Evolutionary conservation across 306 rosid genomes (phyloP).

Genomic region (Alnus glutinosa): DNA sequence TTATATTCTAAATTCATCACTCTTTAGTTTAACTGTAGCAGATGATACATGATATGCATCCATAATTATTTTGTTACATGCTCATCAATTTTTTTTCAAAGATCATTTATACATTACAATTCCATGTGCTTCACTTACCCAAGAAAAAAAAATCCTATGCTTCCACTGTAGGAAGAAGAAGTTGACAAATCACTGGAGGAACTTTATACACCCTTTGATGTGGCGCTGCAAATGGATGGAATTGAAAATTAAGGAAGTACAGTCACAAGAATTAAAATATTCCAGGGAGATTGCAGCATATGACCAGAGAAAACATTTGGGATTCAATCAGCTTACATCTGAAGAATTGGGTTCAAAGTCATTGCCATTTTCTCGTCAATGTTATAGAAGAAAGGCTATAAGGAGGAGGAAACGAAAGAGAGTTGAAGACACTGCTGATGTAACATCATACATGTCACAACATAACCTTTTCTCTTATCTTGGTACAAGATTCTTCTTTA

Average conservation of each 20-base stretch:
- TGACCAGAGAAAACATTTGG: conserved; percentile 50
- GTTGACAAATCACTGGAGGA: conserved; percentile 87
- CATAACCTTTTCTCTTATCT: conserved; percentile 75
- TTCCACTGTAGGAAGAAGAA: conserved; percentile 66
- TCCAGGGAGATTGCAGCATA: conserved; percentile 55
- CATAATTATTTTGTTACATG: not conserved
- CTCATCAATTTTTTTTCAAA: conserved; percentile 1
- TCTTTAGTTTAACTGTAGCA: not conserved
- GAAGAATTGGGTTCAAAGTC: conserved; percentile 69
- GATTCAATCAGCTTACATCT: conserved; percentile 33
- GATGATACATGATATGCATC: not conserved
- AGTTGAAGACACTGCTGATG: conserved; percentile 67
- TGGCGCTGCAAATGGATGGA: conserved; percentile 97
- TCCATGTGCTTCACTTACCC: conserved; percentile 23
- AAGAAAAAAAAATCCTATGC: conserved; percentile 10
- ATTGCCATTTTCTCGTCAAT: conserved; percentile 52
- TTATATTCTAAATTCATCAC: not conserved
- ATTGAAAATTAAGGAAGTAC: conserved; percentile 69
- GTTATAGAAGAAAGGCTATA: conserved; percentile 38
- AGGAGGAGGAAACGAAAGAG: conserved; percentile 78
- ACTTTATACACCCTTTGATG: conserved; percentile 70
- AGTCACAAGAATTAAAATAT: conserved; percentile 59
- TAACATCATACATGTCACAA: conserved; percentile 65
- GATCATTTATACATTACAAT: conserved; percentile 20
- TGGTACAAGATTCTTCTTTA: conserved; percentile 47